A percentile compares a stretch with the other conserved stretches of the same genome.
These are phyloP conservation scores for Suillus brevipes DNA, from an alignment of 768 basidiomycete species.

Conservation along the genomic window DNA sequence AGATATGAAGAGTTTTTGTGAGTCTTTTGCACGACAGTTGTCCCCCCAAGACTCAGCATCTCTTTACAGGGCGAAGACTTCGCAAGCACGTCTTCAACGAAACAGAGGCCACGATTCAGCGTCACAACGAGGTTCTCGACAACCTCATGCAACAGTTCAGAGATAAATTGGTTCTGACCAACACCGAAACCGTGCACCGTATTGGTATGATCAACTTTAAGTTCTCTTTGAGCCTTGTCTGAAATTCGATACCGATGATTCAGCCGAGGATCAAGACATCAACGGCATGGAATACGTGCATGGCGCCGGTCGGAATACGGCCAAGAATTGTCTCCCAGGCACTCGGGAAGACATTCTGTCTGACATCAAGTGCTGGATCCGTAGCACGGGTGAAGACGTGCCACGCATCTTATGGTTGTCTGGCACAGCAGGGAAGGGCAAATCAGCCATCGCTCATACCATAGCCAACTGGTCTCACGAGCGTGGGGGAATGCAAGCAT, in stretches of 20 bases:
- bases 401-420: slow-evolving; percentile 15
- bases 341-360: slow-evolving; percentile 16
- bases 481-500: not conserved
- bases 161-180: not conserved
- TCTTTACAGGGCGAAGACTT: not conserved
- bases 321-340: slow-evolving; percentile 13
- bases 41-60: not conserved
- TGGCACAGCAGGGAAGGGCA: slow-evolving; percentile 19
- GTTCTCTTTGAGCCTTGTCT: not conserved
- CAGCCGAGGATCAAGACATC: not conserved
- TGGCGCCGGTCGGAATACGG: not conserved
- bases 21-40: not conserved
- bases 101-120: not conserved
- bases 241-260: not conserved
- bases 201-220: not conserved
- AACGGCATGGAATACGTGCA: not conserved
- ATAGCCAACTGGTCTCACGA: slow-evolving; percentile 15
- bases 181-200: not conserved
- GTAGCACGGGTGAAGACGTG: not conserved
- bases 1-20: slow-evolving; percentile 23
- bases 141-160: slow-evolving; percentile 8
- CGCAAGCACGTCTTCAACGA: slow-evolving; percentile 2
- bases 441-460: slow-evolving; percentile 22
- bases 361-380: slow-evolving; percentile 19
- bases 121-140: slow-evolving; percentile 3